These are phyloP conservation scores for Cryptosporidium sp. DNA, from an alignment of 169 alveolate genomes.

Conservation along the genomic window DNA sequence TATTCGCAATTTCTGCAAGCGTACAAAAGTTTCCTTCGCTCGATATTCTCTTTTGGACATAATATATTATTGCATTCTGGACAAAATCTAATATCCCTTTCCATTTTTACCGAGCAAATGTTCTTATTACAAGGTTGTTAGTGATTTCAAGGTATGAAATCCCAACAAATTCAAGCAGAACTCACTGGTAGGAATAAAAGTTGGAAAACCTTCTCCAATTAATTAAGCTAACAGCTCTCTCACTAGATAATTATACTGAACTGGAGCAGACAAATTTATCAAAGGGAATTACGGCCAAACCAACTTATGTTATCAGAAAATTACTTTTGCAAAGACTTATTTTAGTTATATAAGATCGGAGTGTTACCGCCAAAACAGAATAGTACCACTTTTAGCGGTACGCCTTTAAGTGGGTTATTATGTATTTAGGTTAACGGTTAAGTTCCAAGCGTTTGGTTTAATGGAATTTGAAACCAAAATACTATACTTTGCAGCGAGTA, in stretches of 20 bases:
- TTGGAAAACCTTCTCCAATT: neutral
- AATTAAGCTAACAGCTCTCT: neutral
- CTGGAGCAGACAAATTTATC: neutral
- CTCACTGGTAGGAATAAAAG: neutral
- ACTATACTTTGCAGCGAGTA: neutral
- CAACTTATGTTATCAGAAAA: neutral
- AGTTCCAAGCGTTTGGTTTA: neutral
- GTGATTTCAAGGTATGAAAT: neutral
- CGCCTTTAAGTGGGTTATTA: neutral
- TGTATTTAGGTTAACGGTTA: neutral
- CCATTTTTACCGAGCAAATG: constrained; percentile 18
- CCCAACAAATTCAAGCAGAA: neutral
- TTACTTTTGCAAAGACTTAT: neutral
- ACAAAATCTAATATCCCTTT: constrained; percentile 80
- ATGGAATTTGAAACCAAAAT: neutral
- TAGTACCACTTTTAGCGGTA: constrained; percentile 10
- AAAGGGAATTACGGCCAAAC: neutral
- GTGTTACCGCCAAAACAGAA: neutral
- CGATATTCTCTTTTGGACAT: constrained; percentile 78
- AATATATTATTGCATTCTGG: constrained; percentile 82
- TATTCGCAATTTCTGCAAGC: constrained; percentile 81
- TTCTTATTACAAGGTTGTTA: neutral
- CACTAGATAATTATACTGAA: neutral
- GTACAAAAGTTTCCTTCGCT: constrained; percentile 77
- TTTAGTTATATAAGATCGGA: neutral